Evolutionary conservation across 768 basidiomycete genomes (phyloP), one percentile per base, ranked within the genome.

Genomic region (Leccinum incarnatum): DNA sequence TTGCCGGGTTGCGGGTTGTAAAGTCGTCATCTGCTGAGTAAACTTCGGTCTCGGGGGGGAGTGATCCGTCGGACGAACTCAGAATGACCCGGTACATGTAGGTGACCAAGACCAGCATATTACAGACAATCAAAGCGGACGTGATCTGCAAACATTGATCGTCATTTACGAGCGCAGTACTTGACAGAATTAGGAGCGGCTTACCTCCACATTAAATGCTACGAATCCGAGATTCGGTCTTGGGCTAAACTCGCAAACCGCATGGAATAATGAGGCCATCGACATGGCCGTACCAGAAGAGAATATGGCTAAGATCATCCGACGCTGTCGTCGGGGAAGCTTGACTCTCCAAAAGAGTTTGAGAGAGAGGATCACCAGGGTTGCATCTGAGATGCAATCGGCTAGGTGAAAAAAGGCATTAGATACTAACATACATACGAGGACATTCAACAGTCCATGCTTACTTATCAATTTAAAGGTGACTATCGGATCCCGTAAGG

Each of bases 261-360:
- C 19, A 27, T 48, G 45, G 21, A 48, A 9, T 25, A 59, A 3
- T 5, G 65, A 59, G 32, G 34, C 45, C 2, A 17, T 0, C 14
- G 51, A 67, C 19, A 67, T 6, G 49, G 55, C 51, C 11, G 45
- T 52, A 52, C 59, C 64, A 1, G 54, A 5, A 2, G 65, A 25
- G 27, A 67, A 67, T 15, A 61, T 27, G 34, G 36, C 52, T 17
- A 67, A n/a, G 23, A 67, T 50, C 65, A 66, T 66, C 25, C 50
- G 54, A 37, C 55, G 65, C 25, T 64, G 62, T 46, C 57, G 21
- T 30, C 3, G 21, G 6, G 65, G 62, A 53, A 66, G 65, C 15
- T 45, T 58, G 34, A 64, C 47, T 9, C 25, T 51, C 65, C 62
- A 58, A 30, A 66, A 55, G 21, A 66, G 53, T 47, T 15, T 47